Conservation (phyloP, 192 early-diverging fungal species). For the Radiomyces spectabilis region DNA sequence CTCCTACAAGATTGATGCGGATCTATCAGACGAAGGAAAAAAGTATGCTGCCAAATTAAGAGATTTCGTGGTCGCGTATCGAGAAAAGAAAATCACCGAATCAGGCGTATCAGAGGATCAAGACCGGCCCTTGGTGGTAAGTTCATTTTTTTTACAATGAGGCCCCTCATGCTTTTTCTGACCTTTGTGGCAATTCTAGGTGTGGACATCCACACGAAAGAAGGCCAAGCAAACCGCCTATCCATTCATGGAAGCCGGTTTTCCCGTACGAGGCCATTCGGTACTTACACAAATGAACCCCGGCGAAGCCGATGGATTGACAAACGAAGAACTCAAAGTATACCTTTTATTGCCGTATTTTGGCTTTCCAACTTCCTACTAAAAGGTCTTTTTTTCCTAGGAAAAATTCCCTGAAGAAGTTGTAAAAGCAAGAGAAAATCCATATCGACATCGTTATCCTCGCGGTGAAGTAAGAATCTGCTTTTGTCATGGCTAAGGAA, state of each 20-base stretch:
- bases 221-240: slow-evolving; percentile 63
- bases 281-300: slow-evolving; percentile 59
- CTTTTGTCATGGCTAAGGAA: too few relatives aligned
- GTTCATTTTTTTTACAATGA: too few relatives aligned
- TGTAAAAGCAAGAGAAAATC: slow-evolving; percentile 47
- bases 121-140: slow-evolving; percentile 21
- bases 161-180: too few relatives aligned
- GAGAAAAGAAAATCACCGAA: too few relatives aligned
- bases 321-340: slow-evolving; percentile 47
- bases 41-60: slow-evolving; percentile 58
- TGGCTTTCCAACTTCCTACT: too few relatives aligned
- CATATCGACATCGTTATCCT: slow-evolving; percentile 68
- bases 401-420: slow-evolving; percentile 59
- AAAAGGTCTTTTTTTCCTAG: background rate
- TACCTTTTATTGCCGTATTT: background rate
- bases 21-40: slow-evolving; percentile 51
- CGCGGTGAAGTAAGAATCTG: slow-evolving; percentile 50
- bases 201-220: slow-evolving; percentile 66
- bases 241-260: slow-evolving; percentile 44
- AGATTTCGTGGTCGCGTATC: slow-evolving; percentile 38
- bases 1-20: slow-evolving; percentile 68
- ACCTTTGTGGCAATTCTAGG: too few relatives aligned
- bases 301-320: slow-evolving; percentile 61
- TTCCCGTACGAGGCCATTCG: slow-evolving; percentile 47
- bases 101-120: slow-evolving; percentile 16